phyloP scores from a whole-genome alignment of 495 filamentous ascomycete genomes.

The Opeltia flavorubescens region DNA sequence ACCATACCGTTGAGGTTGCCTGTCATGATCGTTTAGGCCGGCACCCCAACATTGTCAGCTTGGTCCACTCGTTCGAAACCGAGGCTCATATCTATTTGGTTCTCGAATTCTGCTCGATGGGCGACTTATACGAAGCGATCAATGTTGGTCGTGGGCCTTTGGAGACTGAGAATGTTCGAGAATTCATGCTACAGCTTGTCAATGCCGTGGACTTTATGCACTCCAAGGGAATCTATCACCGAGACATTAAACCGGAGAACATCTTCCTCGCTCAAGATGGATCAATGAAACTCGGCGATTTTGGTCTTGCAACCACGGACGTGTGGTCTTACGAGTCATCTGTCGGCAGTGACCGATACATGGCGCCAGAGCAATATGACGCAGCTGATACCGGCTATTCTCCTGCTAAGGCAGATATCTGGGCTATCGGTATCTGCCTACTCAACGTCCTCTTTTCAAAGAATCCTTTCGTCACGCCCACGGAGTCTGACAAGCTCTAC shows the following conservation, averaged over 20 bases:
- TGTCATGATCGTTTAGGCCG: constrained; percentile 63
- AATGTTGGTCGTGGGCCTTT: constrained; percentile 72
- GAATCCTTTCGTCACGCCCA: constrained; percentile 84
- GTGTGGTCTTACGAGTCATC: constrained; percentile 77
- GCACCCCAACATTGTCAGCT: constrained; percentile 88
- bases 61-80: constrained; percentile 85
- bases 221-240: constrained; percentile 79
- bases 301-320: constrained; percentile 79
- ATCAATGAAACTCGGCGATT: constrained; percentile 90
- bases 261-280: constrained; percentile 83
- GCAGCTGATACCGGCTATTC: constrained; percentile 75
- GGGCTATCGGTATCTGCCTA: constrained; percentile 91
- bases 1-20: constrained; percentile 74
- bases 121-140: constrained; percentile 95
- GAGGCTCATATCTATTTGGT: constrained; percentile 80
- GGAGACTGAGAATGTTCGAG: constrained; percentile 90
- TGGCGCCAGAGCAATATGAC: constrained; percentile 97
- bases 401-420: constrained; percentile 85
- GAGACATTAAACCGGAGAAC: constrained; percentile 99
- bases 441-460: constrained; percentile 91
- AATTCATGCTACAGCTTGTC: constrained; percentile 91
- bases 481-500: constrained; percentile 75
- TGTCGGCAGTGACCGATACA: constrained; percentile 95
- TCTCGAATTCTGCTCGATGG: constrained; percentile 89
- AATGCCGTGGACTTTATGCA: constrained; percentile 87